phyloP scores from a whole-genome alignment of 2,329 filamentous ascomycete genomes.

The Alternaria brassicae region DNA sequence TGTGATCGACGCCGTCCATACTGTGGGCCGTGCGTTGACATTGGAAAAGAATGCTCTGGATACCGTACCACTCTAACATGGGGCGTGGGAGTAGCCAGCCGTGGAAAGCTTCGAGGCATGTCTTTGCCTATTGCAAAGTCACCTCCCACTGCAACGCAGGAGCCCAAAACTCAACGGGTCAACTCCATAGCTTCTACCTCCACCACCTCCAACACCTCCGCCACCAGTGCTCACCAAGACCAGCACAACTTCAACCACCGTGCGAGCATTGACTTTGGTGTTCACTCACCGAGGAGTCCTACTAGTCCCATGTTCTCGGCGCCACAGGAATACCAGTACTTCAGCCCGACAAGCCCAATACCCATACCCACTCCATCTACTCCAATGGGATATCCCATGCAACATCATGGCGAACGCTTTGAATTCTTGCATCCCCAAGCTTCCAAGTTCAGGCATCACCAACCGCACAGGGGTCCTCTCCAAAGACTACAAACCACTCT shows the following conservation, averaged over 20 bases:
- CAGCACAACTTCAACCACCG: constrained; percentile 38
- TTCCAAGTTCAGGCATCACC: constrained; percentile 49
- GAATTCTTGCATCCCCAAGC: constrained; percentile 45
- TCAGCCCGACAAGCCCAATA: constrained; percentile 50
- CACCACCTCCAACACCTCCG: constrained; percentile 27
- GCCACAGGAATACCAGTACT: constrained; percentile 48
- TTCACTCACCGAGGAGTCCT: constrained; percentile 45
- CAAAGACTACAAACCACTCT: constrained; percentile 55
- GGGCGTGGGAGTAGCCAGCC: constrained; percentile 93
- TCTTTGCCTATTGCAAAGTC: constrained; percentile 70
- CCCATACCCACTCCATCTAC: constrained; percentile 49
- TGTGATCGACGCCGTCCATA: constrained; percentile 94
- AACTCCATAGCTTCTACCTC: constrained; percentile 32
- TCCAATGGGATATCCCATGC: constrained; percentile 49
- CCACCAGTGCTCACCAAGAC: constrained; percentile 32
- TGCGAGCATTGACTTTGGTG: constrained; percentile 45
- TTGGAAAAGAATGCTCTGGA: constrained; percentile 90
- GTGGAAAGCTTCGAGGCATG: constrained; percentile 90
- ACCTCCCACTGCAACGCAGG: constrained; percentile 37
- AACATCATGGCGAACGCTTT: constrained; percentile 50
- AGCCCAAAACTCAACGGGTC: constrained; percentile 36
- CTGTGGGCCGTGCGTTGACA: constrained; percentile 91
- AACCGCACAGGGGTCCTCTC: constrained; percentile 50
- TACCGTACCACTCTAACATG: constrained; percentile 98
- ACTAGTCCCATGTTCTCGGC: constrained; percentile 48